These are phyloP conservation scores for Musa itinerans DNA, from an alignment of 176 grass and related monocot species.

Conservation along the genomic window DNA sequence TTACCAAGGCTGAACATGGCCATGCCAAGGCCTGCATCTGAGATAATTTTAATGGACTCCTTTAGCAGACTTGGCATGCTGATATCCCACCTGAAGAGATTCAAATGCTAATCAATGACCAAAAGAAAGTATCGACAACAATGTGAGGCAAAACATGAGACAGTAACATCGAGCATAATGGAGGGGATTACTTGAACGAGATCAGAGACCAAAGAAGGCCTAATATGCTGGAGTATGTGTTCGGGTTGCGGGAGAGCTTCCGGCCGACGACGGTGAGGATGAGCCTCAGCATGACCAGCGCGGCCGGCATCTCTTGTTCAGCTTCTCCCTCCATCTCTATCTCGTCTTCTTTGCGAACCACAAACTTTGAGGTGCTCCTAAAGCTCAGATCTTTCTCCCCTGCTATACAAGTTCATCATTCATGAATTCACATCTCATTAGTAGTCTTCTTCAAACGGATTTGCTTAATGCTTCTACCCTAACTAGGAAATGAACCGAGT, in stretches of 20 bases:
- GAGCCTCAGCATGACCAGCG: constrained; percentile 32
- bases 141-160: no score
- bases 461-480: no score
- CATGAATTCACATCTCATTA: no score
- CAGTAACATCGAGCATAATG: no score
- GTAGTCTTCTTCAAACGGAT: no score
- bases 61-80: constrained; percentile 11
- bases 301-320: constrained; percentile 26
- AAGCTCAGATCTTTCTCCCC: constrained; percentile 31
- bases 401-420: background rate
- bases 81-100: constrained; percentile 6
- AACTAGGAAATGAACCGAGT: no score
- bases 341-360: constrained; percentile 4
- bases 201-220: constrained; percentile 39
- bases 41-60: constrained; percentile 14
- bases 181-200: constrained; percentile 26
- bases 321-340: background rate
- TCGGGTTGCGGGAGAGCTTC: constrained; percentile 36
- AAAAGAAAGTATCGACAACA: no score
- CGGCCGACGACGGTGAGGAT: constrained; percentile 26
- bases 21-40: constrained; percentile 16
- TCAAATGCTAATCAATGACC: no score
- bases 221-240: constrained; percentile 32
- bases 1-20: constrained; percentile 22
- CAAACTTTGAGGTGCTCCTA: constrained; percentile 30